These are phyloP conservation scores for Phytophthora pseudosyringae DNA, from an alignment of 352 stramenopile species.

Conservation along the genomic window DNA sequence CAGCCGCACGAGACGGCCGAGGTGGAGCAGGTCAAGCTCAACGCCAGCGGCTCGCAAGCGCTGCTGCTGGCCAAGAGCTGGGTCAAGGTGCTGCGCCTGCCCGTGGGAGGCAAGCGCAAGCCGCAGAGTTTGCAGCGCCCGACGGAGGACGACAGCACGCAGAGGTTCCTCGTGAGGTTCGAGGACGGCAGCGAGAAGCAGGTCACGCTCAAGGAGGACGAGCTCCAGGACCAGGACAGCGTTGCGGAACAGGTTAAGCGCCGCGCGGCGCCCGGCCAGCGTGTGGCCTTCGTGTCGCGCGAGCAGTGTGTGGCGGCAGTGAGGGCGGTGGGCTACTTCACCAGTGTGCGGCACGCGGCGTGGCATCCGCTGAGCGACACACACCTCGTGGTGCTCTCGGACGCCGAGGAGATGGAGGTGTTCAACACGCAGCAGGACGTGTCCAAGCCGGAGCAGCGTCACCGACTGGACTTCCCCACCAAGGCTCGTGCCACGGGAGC, in stretches of 20 bases:
- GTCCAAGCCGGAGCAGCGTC: slow-evolving; percentile 74
- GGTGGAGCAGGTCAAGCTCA: slow-evolving; percentile 69
- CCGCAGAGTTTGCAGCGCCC: slow-evolving; percentile 26
- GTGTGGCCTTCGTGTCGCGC: slow-evolving; percentile 55
- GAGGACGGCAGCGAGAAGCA: slow-evolving; percentile 51
- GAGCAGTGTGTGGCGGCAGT: slow-evolving; percentile 61
- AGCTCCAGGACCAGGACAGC: slow-evolving; percentile 26
- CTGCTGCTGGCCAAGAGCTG: slow-evolving; percentile 64
- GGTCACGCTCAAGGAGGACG: slow-evolving; percentile 24
- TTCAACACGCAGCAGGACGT: slow-evolving; percentile 74
- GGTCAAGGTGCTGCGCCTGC: slow-evolving; percentile 68
- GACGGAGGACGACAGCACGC: slow-evolving; percentile 14
- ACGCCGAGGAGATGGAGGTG: slow-evolving; percentile 75
- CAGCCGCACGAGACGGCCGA: slow-evolving; percentile 48
- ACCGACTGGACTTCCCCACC: slow-evolving; percentile 57
- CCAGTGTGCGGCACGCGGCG: slow-evolving; percentile 54
- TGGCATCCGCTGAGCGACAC: slow-evolving; percentile 81
- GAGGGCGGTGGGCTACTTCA: slow-evolving; percentile 64
- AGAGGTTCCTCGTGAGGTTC: slow-evolving; percentile 57
- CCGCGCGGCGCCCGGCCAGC: slow-evolving; percentile 25
- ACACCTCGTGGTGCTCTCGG: slow-evolving; percentile 77
- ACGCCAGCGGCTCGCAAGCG: slow-evolving; percentile 56
- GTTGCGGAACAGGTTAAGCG: slow-evolving; percentile 44
- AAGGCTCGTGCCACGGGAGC: slow-evolving; percentile 39
- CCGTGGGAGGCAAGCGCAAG: slow-evolving; percentile 28